Percentiles rank a stretch among this genome's conserved stretches.
phyloP scores from a whole-genome alignment of 208 protist species.

The Crithidia acanthocephali region DNA sequence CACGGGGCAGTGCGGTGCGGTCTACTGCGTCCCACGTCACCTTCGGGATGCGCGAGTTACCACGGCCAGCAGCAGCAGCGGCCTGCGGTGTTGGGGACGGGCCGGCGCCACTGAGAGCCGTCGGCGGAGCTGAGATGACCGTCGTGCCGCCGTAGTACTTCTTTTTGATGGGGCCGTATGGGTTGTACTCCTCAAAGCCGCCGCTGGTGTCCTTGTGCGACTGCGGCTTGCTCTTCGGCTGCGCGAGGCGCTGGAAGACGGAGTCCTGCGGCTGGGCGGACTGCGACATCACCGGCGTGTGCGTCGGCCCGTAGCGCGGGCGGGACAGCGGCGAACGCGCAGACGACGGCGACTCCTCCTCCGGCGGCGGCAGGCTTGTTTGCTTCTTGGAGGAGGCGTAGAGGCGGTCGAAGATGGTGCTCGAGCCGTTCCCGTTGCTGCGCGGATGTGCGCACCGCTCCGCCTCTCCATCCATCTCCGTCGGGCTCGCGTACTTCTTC shows the following conservation, averaged over 20 bases:
- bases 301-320: background rate
- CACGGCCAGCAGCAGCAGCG: background rate
- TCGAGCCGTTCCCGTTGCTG: conserved; percentile 2
- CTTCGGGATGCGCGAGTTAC: conserved; percentile 20
- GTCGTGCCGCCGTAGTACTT: conserved; percentile 33
- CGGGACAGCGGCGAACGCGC: background rate
- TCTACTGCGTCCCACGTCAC: conserved; percentile 26
- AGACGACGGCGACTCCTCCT: background rate
- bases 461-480: background rate
- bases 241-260: conserved; percentile 37
- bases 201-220: conserved; percentile 7
- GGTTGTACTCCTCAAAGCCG: conserved; percentile 3
- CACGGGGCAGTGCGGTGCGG: conserved; percentile 1
- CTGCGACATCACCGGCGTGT: background rate
- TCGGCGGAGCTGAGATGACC: conserved; percentile 6
- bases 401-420: conserved; percentile 25
- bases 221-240: conserved; percentile 21
- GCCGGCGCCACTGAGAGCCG: background rate
- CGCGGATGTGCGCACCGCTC: background rate
- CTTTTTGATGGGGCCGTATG: conserved; percentile 7
- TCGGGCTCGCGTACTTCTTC: conserved; percentile 5
- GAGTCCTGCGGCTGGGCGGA: conserved; percentile 5
- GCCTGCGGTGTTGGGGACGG: background rate
- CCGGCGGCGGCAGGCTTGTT: background rate
- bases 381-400: conserved; percentile 17